Evolutionary conservation across 2,329 filamentous ascomycete species (phyloP), one percentile per base, ranked within the genome.

Genomic region (Acrodontium crateriforme): DNA sequence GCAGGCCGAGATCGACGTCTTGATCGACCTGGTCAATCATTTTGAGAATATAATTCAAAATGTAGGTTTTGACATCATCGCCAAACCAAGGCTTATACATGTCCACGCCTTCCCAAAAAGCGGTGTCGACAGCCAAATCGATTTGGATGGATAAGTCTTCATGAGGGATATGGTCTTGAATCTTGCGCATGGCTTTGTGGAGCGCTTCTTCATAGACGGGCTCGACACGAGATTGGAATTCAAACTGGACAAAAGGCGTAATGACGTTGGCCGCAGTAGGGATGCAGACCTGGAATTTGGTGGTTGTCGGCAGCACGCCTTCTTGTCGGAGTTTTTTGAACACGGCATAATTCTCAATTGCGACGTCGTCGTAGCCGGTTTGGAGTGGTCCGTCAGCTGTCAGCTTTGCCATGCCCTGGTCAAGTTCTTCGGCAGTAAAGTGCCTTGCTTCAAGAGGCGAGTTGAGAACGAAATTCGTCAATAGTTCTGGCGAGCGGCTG

Each of bases 1-100:
- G 61, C 17, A 59, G 49, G 0, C 58, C 61, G 29, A 64, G 24
- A 20, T 59, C 49, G 1, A 63, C 54, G 34, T 52, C 47, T 5
- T 40, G 17, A 18, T 50, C 41, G 4, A 63, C 45, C 6, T 39
- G 38, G 6, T 39, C 36, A 5, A 48, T 44, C 30, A 59, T 35
- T 2, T 46, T 38, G 3, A 41, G 28, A 6, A 58, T 35, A 9
- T 56, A 45, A 5, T 50, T 41, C 6, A 55, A 36, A 10, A 59
- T 40, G 3, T 53, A 54, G 13, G 51, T 32, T 24, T 49, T 46
- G 9, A 55, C 35, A 20, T 45, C 37, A 8, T 40, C 45, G 28
- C 37, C 31, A 27, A 53, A 60, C 44, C 49, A 60, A n/a, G 52
- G 47, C 32, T 44, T 34, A 29, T 38, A 45, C 25, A 33, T 36